Evolutionary conservation across 108 stramenopile genomes (phyloP).

Genomic region (Cyclotella distinguenda): DNA sequence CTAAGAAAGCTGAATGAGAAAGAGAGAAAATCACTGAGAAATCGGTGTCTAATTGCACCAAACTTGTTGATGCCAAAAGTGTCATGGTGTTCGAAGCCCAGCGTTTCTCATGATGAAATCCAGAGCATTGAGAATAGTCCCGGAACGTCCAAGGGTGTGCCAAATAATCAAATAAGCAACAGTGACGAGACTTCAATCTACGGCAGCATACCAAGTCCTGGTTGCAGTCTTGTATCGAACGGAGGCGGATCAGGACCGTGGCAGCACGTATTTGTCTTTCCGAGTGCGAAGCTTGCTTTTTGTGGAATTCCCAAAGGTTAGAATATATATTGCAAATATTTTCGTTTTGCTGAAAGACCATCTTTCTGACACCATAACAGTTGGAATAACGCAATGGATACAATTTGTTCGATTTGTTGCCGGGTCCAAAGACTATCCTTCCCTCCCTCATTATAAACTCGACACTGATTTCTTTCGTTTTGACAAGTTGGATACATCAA

Average conservation of each 20-base stretch:
- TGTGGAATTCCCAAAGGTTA: constrained; percentile 61
- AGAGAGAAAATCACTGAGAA: background rate
- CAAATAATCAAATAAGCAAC: no score
- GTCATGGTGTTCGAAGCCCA: background rate
- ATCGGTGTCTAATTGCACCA: constrained; percentile 3
- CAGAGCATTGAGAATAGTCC: background rate
- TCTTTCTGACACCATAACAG: constrained; percentile 35
- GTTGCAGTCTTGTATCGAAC: constrained; percentile 12
- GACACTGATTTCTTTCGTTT: constrained; percentile 37
- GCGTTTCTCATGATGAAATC: background rate
- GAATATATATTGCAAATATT: background rate
- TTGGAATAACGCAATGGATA: constrained; percentile 56
- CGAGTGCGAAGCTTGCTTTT: constrained; percentile 49
- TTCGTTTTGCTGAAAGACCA: background rate
- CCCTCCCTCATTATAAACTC: constrained; percentile 49
- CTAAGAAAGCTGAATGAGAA: background rate
- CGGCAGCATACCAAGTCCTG: constrained; percentile 4
- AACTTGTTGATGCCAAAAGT: constrained; percentile 3
- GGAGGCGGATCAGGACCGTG: constrained; percentile 20
- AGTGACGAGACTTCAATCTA: background rate
- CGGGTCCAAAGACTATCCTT: constrained; percentile 53
- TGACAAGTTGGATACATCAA: constrained; percentile 15
- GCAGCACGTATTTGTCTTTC: constrained; percentile 44
- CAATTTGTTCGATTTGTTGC: constrained; percentile 28
- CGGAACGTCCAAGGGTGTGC: background rate